Base-by-base conservation (phyloP, 805 yeast species). In the Yarrowia alimentaria region DNA sequence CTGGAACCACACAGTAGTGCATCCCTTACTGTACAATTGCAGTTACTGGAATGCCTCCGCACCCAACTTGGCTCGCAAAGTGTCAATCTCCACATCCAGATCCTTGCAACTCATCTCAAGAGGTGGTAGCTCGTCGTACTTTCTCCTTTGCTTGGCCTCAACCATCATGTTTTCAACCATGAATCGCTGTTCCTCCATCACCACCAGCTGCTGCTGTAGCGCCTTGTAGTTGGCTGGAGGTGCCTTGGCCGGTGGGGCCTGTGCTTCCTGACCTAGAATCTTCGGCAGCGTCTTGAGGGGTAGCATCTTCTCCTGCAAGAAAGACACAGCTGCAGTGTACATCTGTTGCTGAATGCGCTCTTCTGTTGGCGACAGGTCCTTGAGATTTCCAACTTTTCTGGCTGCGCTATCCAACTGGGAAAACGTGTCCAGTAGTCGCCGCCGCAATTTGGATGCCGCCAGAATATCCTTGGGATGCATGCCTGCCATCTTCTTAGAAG, bases 131-230 rank as follows among this genome's bases (percentile, higher is more conserved):
- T 86, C 96, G 53, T 89, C 96, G 60, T 87, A 86, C 56, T 79
- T 78, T 34, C 97, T 68, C 47, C 76, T 79, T 56, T 73, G 74
- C 54, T 81, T 85, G 28, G 82, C 78, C 11, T 74, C 78, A 2
- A 73, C 71, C 20, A 85, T 75, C 76, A 83, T 77, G 12, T 78
- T 73, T 53, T 79, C 77, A 3, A 91, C 80, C 54, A 91, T 65
- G 57, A 77, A 90, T 58, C 74, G 73, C 60, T 90, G 98, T 62
- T 90, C 98, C 54, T 83, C 83, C 61, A 88, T 67, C 9, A 91
- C 96, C 83, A 90, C 85, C 53, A 90, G 67, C 56, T 83, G 82
- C 57, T 88, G 91, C 20, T 73, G 66, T 43, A 73, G 73, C 33
- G 89, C 72, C 25, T 30, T 28, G 25, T 40, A 50, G 12, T 35